phyloP scores from a whole-genome alignment of 2,329 filamentous ascomycete genomes.

The Shiraia bambusicola region DNA sequence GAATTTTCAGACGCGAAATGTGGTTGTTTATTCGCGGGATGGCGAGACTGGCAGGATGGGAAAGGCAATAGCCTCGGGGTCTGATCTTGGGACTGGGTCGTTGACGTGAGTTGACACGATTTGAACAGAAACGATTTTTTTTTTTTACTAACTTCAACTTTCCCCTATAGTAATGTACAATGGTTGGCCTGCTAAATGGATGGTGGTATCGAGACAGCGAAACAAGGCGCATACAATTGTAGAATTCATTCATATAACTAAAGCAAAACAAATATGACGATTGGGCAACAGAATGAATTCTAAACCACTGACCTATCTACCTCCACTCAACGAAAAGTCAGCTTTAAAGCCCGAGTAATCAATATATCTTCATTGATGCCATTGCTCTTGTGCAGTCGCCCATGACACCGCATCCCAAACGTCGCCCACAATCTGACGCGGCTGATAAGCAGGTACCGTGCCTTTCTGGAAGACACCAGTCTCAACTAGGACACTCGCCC shows the following conservation, averaged over 20 bases:
- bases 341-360: not conserved
- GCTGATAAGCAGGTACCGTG: constrained; percentile 59
- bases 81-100: constrained; percentile 13
- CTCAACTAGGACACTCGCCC: constrained; percentile 74
- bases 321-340: too few relatives aligned
- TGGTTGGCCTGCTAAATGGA: not conserved
- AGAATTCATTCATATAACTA: too few relatives aligned
- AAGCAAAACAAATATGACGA: too few relatives aligned
- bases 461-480: constrained; percentile 73
- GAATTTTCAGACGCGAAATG: constrained; percentile 61
- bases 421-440: constrained; percentile 68
- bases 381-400: constrained; percentile 62
- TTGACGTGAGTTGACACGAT: constrained; percentile 30
- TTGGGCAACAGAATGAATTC: too few relatives aligned
- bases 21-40: constrained; percentile 64
- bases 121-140: not conserved
- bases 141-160: constrained; percentile 24
- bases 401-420: constrained; percentile 76
- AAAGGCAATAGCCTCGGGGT: constrained; percentile 41
- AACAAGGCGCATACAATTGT: too few relatives aligned
- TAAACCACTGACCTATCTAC: too few relatives aligned
- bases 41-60: constrained; percentile 61
- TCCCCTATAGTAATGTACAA: constrained; percentile 15
- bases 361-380: constrained; percentile 26
- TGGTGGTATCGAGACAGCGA: too few relatives aligned